Conservation (phyloP, 2,329 filamentous ascomycete species). For the Curvularia eragrostidis region DNA sequence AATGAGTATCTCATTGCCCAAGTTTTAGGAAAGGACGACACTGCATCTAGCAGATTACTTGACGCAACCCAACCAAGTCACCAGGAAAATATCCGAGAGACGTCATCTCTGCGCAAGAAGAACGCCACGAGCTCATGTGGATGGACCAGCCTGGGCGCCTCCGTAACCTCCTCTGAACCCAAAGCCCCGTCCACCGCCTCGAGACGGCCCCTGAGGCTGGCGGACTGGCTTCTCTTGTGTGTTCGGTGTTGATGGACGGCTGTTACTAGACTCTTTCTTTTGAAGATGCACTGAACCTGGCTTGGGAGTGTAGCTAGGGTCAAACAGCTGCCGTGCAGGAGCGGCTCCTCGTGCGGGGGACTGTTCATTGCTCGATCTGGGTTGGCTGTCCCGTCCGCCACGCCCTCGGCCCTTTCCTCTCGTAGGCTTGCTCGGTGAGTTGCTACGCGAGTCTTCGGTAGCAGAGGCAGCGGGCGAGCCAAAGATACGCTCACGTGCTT, state of each 20-base stretch:
- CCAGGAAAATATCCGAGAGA: not conserved
- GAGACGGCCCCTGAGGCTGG: conserved; percentile 76
- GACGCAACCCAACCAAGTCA: not conserved
- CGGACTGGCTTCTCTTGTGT: conserved; percentile 74
- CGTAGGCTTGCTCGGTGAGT: conserved; percentile 42
- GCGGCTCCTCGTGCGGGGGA: conserved; percentile 41
- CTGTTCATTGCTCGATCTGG: conserved; percentile 48
- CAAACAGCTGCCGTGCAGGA: conserved; percentile 71
- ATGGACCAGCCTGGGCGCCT: conserved; percentile 24
- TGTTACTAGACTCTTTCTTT: conserved; percentile 54
- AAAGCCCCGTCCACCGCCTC: conserved; percentile 80
- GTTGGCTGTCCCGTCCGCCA: conserved; percentile 48
- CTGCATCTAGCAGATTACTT: not conserved
- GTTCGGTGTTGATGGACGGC: conserved; percentile 60
- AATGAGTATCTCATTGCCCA: not conserved
- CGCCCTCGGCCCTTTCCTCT: conserved; percentile 49
- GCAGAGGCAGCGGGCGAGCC: conserved; percentile 60
- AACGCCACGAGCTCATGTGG: conserved; percentile 15
- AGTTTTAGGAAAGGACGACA: not conserved
- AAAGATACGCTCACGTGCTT: conserved; percentile 86
- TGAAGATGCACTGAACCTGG: conserved; percentile 61
- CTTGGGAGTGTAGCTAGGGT: conserved; percentile 74
- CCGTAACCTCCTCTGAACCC: conserved; percentile 61
- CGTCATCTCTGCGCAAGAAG: not conserved
- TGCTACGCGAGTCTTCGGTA: conserved; percentile 45